A percentile compares a stretch with the other conserved stretches of the same genome.
phyloP scores from a whole-genome alignment of 1,284 basidiomycete species.

The Cutaneotrichosporon cyanovorans region DNA sequence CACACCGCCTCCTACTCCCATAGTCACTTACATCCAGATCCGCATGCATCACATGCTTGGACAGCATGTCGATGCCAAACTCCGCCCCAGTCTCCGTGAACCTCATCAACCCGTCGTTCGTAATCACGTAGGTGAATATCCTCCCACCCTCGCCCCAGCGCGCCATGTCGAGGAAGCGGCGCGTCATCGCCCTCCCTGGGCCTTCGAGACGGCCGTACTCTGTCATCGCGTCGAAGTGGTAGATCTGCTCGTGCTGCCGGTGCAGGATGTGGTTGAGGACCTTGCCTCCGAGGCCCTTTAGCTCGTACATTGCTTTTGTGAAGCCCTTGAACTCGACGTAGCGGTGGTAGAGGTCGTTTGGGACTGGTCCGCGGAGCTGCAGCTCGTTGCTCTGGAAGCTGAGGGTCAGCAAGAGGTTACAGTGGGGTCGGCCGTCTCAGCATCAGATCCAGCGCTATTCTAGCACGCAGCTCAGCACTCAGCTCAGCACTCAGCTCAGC shows the following conservation, averaged over 20 bases:
- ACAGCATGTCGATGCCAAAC: slow-evolving; percentile 50
- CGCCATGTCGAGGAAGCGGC: slow-evolving; percentile 47
- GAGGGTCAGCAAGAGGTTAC: slow-evolving; percentile 5
- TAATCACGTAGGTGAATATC: slow-evolving; percentile 51
- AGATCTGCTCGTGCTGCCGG: slow-evolving; percentile 49
- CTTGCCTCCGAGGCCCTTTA: slow-evolving; percentile 44
- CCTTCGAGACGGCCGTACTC: slow-evolving; percentile 42
- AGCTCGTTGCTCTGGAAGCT: slow-evolving; percentile 51
- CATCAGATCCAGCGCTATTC: no score
- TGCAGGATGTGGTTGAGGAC: slow-evolving; percentile 47
- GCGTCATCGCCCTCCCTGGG: slow-evolving; percentile 35
- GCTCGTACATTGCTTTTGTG: slow-evolving; percentile 48
- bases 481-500: no score
- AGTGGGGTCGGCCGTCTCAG: no score
- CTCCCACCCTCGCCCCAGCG: slow-evolving; percentile 48
- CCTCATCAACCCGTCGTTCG: slow-evolving; percentile 49
- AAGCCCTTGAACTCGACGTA: slow-evolving; percentile 51
- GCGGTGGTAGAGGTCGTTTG: slow-evolving; percentile 48
- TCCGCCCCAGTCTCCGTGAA: slow-evolving; percentile 53
- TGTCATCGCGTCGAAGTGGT: slow-evolving; percentile 47
- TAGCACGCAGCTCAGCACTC: no score
- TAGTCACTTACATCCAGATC: slow-evolving; percentile 44
- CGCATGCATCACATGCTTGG: slow-evolving; percentile 53
- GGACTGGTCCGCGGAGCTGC: slow-evolving; percentile 50
- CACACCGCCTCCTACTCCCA: no score